These are phyloP conservation scores for Lotus japonicus DNA, from an alignment of 306 rosid species.

Conservation along the genomic window DNA sequence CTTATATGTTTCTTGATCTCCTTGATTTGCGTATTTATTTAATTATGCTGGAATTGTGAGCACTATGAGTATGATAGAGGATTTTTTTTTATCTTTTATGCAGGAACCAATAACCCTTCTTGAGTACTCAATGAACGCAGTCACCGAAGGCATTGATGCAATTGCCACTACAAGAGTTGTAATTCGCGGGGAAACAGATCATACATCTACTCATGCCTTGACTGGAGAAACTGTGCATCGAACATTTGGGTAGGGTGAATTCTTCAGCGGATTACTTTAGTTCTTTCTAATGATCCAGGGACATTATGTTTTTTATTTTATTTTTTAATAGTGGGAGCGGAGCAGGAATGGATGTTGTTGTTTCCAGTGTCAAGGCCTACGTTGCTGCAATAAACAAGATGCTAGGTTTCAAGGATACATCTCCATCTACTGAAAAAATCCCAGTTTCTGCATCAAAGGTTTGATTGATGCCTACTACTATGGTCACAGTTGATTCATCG, in stretches of 20 bases:
- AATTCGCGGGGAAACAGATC: constrained; percentile 49
- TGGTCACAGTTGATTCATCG: neutral
- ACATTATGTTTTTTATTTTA: neutral
- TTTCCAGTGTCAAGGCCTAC: constrained; percentile 94
- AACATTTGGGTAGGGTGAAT: constrained; percentile 58
- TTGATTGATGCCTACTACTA: neutral
- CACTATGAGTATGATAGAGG: constrained; percentile 6
- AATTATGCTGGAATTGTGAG: neutral
- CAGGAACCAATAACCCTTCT: constrained; percentile 82
- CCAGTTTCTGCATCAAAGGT: constrained; percentile 27
- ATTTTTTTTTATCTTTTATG: constrained; percentile 6
- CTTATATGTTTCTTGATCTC: too few relatives aligned
- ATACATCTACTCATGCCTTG: constrained; percentile 36
- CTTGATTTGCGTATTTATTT: neutral
- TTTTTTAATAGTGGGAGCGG: constrained; percentile 61
- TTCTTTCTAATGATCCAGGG: constrained; percentile 3
- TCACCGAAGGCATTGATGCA: constrained; percentile 97
- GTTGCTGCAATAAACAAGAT: constrained; percentile 81
- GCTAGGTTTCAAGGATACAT: constrained; percentile 56
- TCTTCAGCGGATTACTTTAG: neutral
- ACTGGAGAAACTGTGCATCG: constrained; percentile 64
- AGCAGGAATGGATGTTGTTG: constrained; percentile 93
- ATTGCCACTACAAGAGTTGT: constrained; percentile 87
- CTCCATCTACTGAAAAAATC: constrained; percentile 27
- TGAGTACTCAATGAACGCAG: constrained; percentile 83